phyloP scores from a whole-genome alignment of 345 rosid genomes.

The Crucihimalaya himalaica region DNA sequence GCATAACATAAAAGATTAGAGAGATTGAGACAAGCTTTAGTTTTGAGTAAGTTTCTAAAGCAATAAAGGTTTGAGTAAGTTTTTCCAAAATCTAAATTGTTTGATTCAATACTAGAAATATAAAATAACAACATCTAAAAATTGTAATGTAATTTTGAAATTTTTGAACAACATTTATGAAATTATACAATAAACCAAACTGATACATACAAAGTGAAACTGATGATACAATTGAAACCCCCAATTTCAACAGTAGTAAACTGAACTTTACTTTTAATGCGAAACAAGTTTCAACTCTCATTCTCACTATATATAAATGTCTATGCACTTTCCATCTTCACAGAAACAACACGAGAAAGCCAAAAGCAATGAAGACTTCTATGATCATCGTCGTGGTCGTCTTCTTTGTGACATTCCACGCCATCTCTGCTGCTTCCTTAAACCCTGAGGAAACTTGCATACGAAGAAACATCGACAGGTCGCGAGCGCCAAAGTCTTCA shows the following conservation, averaged over 20 bases:
- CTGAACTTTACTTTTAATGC: neutral
- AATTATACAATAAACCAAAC: neutral
- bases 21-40: no score
- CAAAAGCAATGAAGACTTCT: constrained; percentile 2
- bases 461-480: neutral
- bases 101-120: no score
- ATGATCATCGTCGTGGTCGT: neutral
- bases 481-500: neutral
- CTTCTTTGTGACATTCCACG: constrained; percentile 11
- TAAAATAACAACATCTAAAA: neutral
- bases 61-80: no score
- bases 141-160: neutral
- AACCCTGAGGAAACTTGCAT: constrained; percentile 22
- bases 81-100: no score
- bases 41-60: no score
- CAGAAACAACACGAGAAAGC: constrained; percentile 13
- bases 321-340: neutral
- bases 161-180: neutral
- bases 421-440: neutral
- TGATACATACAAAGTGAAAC: neutral
- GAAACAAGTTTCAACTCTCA: constrained; percentile 10
- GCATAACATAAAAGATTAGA: no score
- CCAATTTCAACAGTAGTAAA: neutral
- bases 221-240: constrained; percentile 5
- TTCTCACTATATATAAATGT: neutral